Evolutionary conservation across 352 stramenopile species (phyloP).

Genomic region (Phytophthora pisi): DNA sequence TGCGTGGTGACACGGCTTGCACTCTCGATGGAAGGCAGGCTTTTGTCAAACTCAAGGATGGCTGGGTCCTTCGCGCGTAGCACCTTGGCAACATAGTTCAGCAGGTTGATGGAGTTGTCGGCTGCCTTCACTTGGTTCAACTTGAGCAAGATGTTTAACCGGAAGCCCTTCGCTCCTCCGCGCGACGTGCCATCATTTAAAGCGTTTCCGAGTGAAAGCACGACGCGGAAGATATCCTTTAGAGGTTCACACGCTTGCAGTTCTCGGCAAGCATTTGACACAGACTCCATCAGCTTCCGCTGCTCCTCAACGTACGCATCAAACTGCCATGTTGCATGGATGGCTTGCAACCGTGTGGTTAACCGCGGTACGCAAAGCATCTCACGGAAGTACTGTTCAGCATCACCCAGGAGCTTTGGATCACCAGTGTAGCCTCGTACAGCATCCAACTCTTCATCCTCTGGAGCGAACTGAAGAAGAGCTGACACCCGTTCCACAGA

Average conservation of each 20-base stretch:
- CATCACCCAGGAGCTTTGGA: constrained; percentile 75
- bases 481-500: constrained; percentile 75
- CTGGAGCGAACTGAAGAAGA: constrained; percentile 80
- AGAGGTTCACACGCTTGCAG: constrained; percentile 89
- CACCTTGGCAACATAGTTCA: constrained; percentile 81
- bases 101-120: constrained; percentile 83
- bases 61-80: constrained; percentile 67
- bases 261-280: constrained; percentile 90
- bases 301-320: constrained; percentile 85
- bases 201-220: constrained; percentile 90
- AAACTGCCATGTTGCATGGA: constrained; percentile 87
- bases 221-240: constrained; percentile 85
- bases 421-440: constrained; percentile 71
- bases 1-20: constrained; percentile 81
- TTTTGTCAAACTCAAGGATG: constrained; percentile 80
- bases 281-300: constrained; percentile 72
- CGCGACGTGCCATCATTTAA: constrained; percentile 88
- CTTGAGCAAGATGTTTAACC: constrained; percentile 88
- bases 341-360: constrained; percentile 70
- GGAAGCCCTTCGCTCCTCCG: constrained; percentile 89
- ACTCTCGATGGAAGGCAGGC: constrained; percentile 71
- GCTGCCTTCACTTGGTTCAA: constrained; percentile 86
- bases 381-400: constrained; percentile 81
- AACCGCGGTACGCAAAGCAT: constrained; percentile 72
- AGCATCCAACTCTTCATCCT: constrained; percentile 71